Conservation (phyloP, 2,329 filamentous ascomycete species). For the Aspergillus novofumigatus region DNA sequence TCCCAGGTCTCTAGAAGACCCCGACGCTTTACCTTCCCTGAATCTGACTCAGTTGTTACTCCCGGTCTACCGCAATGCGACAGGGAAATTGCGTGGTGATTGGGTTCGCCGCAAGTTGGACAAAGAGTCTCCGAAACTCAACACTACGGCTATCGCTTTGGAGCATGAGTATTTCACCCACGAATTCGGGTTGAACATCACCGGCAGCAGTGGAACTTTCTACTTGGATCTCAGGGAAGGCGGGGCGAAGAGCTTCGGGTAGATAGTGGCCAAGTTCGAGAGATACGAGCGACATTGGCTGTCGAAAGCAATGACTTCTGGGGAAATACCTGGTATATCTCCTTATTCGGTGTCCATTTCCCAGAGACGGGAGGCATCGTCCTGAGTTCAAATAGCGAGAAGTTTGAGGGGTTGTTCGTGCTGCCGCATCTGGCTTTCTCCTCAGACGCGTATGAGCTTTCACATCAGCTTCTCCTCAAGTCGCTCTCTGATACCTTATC, state of each 20-base stretch:
- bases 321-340: conserved; percentile 74
- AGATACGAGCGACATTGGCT: conserved; percentile 65
- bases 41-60: conserved; percentile 41
- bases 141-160: conserved; percentile 62
- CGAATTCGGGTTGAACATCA: conserved; percentile 76
- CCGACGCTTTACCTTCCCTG: conserved; percentile 21
- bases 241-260: conserved; percentile 35
- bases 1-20: conserved; percentile 24
- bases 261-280: conserved; percentile 56
- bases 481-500: conserved; percentile 64
- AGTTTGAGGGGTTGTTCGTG: conserved; percentile 86
- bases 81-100: conserved; percentile 69
- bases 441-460: conserved; percentile 51
- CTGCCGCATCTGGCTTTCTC: conserved; percentile 76
- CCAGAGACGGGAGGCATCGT: conserved; percentile 73
- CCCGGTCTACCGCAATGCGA: conserved; percentile 72
- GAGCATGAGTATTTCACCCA: conserved; percentile 62
- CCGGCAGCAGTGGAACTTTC: conserved; percentile 65
- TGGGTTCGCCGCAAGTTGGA: conserved; percentile 62
- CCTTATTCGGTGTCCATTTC: conserved; percentile 81
- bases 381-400: conserved; percentile 86
- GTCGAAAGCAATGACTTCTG: conserved; percentile 67
- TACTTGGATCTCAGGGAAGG: conserved; percentile 63
- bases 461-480: conserved; percentile 63
- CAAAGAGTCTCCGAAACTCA: conserved; percentile 50